These are phyloP conservation scores for Silene conica DNA, from an alignment of 148 eudicot genomes.

Conservation along the genomic window DNA sequence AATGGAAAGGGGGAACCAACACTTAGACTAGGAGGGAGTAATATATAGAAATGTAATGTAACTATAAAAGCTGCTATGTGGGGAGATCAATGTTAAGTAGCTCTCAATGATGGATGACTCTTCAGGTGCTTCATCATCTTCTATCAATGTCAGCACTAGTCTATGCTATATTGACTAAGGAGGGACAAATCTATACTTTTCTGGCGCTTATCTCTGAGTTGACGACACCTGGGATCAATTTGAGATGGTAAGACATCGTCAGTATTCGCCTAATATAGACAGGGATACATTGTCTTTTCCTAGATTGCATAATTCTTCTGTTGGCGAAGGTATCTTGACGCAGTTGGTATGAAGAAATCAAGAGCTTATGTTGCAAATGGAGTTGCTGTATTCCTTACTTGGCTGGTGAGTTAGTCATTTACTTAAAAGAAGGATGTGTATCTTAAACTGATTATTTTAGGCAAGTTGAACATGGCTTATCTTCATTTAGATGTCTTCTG, in stretches of 20 bases:
- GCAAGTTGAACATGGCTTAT: constrained; percentile 1
- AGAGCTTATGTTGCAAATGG: constrained; percentile 72
- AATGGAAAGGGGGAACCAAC: too few species aligned
- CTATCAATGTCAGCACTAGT: constrained; percentile 60
- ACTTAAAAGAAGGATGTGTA: neutral
- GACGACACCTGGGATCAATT: constrained; percentile 88
- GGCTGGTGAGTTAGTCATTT: constrained; percentile 60
- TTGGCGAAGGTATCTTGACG: constrained; percentile 73
- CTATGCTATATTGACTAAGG: constrained; percentile 60
- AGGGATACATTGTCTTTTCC: constrained; percentile 8
- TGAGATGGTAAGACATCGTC: constrained; percentile 66
- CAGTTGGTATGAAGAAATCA: constrained; percentile 73
- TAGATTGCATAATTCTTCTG: constrained; percentile 16
- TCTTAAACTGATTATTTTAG: neutral
- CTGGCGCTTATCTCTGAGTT: constrained; percentile 84
- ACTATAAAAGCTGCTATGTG: neutral
- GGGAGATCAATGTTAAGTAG: neutral
- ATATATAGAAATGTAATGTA: neutral
- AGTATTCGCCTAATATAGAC: neutral
- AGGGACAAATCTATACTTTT: constrained; percentile 58
- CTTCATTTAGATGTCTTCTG: neutral
- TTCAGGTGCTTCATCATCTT: constrained; percentile 78
- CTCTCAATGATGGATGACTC: constrained; percentile 17
- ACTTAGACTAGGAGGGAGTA: too few species aligned
- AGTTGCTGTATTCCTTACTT: constrained; percentile 70